Base-by-base conservation (phyloP, 164 flowering plant genomes). In the Nelumbo lutea region DNA sequence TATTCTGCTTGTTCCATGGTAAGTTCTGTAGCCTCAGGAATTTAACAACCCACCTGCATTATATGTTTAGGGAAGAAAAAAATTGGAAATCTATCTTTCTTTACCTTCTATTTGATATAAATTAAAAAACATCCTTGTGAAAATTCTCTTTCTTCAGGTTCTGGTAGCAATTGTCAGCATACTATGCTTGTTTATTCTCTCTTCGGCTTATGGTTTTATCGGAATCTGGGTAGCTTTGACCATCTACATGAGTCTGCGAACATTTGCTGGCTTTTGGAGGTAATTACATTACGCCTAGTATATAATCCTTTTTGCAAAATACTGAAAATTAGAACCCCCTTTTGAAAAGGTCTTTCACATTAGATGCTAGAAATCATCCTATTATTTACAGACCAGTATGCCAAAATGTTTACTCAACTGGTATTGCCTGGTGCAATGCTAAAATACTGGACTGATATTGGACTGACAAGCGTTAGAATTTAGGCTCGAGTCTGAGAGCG, bases 191-290 rank as follows among this genome's bases (percentile, higher is more conserved):
- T 69, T 84, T 41, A 41, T 83, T 67, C 85, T 91, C 64, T 85
- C 92, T 2, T 68, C 83, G 2, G 79, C 73, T 55, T 11, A 82
- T 65, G 96, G 97, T 14, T 91, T 86, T 66, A 45, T 86, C 39
- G 98, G 98, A 67, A 85, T 95, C 62, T 95, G 97, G 98, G 51
- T 85, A 42, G 98, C 92, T 65, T 79, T 91, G 50, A 85, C 90
- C 57, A 85, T 90, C 58, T 94, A 84, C 59, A 91, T 94, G 98
- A 77, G 76, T 46, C 79, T 90, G 13, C 85, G 96, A 6, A 59
- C 86, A 68, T 66, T 87, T 64, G 96, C 88, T 7, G 96, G 97
- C 38, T 70, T 87, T 62, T 89, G 88, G 87, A 90, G 97, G 98
- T 92, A 84, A 70, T 39, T 9, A 5, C 13, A 2, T 42, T 3